Evolutionary conservation across 1,284 basidiomycete species (phyloP).

Genomic region (Exobasidium rhododendri): DNA sequence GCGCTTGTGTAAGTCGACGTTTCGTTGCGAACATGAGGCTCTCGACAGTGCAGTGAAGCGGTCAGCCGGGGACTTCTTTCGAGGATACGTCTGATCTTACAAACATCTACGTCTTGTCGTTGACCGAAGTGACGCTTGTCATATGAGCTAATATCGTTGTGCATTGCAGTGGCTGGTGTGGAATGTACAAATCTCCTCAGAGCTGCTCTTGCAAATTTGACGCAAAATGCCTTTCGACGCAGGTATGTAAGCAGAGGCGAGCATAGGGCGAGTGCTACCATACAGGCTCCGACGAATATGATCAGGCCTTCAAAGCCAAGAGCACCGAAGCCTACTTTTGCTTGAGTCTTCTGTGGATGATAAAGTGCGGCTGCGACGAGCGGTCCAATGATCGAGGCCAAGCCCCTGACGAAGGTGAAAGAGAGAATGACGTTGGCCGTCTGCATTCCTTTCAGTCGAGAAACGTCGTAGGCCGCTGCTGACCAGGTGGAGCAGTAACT

Average conservation of each 20-base stretch:
- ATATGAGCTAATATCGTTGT: too few species aligned
- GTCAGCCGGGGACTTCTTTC: too few species aligned
- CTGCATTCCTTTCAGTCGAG: neutral
- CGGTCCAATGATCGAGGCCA: conserved; percentile 6
- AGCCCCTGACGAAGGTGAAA: neutral
- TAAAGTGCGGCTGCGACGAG: conserved; percentile 4
- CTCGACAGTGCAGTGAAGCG: too few species aligned
- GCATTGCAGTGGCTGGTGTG: too few species aligned
- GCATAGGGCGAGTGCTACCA: neutral
- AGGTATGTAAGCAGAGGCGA: neutral
- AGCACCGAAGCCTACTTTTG: conserved; percentile 3
- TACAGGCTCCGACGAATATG: neutral
- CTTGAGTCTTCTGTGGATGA: conserved; percentile 5
- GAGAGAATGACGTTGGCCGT: conserved; percentile 1
- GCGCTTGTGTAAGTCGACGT: too few species aligned
- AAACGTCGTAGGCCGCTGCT: conserved; percentile 9
- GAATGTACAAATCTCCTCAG: too few species aligned
- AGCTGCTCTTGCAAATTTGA: neutral
- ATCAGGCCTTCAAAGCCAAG: conserved; percentile 8
- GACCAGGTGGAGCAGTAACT: conserved; percentile 2
- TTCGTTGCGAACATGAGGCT: too few species aligned
- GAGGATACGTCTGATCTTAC: too few species aligned
- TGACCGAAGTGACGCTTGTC: too few species aligned
- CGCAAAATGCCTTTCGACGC: neutral
- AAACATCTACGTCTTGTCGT: too few species aligned